A percentile compares a stretch with the other conserved stretches of the same genome.
phyloP scores from a whole-genome alignment of 1,284 basidiomycete species.

The Peniophora sp. region DNA sequence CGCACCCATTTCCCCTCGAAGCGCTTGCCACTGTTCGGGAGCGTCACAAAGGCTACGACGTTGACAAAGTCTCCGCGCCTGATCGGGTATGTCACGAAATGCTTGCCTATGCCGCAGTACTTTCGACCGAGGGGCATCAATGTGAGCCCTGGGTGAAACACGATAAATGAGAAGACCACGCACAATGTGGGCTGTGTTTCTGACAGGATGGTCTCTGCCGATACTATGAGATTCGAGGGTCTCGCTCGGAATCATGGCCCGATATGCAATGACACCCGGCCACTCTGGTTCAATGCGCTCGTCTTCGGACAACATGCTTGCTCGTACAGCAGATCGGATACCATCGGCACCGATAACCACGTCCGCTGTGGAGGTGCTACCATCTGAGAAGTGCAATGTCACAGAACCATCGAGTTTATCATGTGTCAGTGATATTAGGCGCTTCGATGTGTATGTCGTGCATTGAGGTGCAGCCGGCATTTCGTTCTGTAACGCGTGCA shows the following conservation, averaged over 20 bases:
- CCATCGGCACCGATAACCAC: constrained; percentile 49
- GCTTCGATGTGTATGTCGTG: constrained; percentile 24
- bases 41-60: constrained; percentile 36
- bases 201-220: no score
- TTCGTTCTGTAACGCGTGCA: background rate
- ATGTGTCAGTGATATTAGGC: constrained; percentile 26
- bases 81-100: constrained; percentile 42
- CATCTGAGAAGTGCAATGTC: constrained; percentile 36
- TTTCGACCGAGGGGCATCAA: no score
- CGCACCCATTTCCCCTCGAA: constrained; percentile 37
- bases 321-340: constrained; percentile 34
- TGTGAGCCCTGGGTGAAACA: no score
- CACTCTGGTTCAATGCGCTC: background rate
- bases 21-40: constrained; percentile 27
- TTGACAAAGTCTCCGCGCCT: constrained; percentile 37
- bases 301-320: constrained; percentile 12
- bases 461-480: constrained; percentile 18
- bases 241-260: background rate
- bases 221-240: background rate
- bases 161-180: no score
- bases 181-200: no score
- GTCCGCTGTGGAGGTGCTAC: constrained; percentile 37
- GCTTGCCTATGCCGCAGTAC: constrained; percentile 18
- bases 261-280: background rate
- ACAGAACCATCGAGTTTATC: constrained; percentile 15